A percentile compares a stretch with the other conserved stretches of the same genome.
Conservation (phyloP, 345 rosid species). For the Citrus inodora region DNA sequence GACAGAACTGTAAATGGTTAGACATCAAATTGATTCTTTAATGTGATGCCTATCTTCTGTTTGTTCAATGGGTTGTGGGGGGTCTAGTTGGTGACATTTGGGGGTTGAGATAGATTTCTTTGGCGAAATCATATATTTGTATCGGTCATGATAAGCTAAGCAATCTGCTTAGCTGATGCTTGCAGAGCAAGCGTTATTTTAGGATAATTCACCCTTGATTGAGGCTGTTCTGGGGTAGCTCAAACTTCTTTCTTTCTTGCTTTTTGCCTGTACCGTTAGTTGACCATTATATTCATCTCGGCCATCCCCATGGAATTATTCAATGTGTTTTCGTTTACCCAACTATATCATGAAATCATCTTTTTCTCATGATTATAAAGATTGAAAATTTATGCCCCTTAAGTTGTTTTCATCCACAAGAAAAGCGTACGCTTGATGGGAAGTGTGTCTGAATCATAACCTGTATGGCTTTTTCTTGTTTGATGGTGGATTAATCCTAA, state of each 20-base stretch:
- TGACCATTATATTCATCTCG: conserved; percentile 1
- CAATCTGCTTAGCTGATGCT: not conserved
- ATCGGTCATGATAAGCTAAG: not conserved
- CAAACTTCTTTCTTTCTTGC: not conserved
- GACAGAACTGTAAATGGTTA: not conserved
- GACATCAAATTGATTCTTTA: not conserved
- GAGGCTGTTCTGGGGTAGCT: not conserved
- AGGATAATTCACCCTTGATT: not conserved
- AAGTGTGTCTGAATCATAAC: not conserved
- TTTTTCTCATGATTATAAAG: not conserved
- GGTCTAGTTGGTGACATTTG: not conserved
- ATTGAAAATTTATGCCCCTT: not conserved
- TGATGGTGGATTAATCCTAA: not conserved
- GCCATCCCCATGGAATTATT: not conserved
- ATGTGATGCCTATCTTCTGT: not conserved
- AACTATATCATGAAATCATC: not conserved
- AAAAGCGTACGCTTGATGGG: not conserved
- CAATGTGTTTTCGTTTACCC: not conserved
- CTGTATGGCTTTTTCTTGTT: not conserved
- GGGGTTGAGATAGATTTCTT: not conserved
- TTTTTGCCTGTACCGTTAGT: not conserved
- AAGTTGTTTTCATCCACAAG: not conserved
- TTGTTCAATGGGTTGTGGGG: not conserved
- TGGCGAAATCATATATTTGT: not conserved
- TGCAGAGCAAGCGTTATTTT: not conserved